Percentiles rank a stretch among this genome's conserved stretches.
Evolutionary conservation across 257 asterid genomes (phyloP).

Genomic region (Osmanthus fragrans): DNA sequence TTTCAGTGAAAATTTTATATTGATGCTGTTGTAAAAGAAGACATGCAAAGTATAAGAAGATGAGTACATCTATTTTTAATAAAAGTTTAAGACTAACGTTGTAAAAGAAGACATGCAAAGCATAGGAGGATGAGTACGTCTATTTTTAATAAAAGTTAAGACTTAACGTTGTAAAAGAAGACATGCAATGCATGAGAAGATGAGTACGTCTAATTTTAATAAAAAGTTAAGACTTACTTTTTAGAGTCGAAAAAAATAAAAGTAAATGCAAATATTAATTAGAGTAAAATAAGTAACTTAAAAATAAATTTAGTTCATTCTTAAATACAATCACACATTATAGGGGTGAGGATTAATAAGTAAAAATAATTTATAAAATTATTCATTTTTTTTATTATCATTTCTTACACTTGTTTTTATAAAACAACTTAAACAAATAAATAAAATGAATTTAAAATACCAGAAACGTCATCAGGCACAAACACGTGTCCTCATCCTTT

Average conservation of each 20-base stretch:
- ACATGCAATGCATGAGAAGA: too few species aligned
- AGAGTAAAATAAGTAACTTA: neutral
- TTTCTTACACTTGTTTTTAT: too few species aligned
- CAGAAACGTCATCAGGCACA: constrained; percentile 23
- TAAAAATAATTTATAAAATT: too few species aligned
- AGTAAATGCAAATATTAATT: neutral
- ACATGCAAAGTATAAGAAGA: neutral
- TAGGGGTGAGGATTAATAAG: neutral
- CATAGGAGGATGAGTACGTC: too few species aligned
- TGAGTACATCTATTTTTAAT: too few species aligned
- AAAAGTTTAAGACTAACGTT: too few species aligned
- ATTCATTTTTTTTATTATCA: too few species aligned
- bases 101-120: neutral
- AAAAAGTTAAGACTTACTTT: neutral
- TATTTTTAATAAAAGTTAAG: neutral
- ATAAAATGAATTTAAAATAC: neutral
- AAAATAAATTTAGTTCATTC: too few species aligned
- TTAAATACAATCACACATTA: neutral
- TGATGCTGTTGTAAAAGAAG: too few species aligned
- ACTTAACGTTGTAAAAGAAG: too few species aligned
- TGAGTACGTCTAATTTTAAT: neutral
- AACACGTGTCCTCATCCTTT: constrained; percentile 28
- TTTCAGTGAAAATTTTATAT: neutral
- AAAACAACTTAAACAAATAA: neutral
- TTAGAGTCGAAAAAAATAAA: neutral